These are phyloP conservation scores for Candida sanyaensis DNA, from an alignment of 1,139 yeast genomes.

Conservation along the genomic window DNA sequence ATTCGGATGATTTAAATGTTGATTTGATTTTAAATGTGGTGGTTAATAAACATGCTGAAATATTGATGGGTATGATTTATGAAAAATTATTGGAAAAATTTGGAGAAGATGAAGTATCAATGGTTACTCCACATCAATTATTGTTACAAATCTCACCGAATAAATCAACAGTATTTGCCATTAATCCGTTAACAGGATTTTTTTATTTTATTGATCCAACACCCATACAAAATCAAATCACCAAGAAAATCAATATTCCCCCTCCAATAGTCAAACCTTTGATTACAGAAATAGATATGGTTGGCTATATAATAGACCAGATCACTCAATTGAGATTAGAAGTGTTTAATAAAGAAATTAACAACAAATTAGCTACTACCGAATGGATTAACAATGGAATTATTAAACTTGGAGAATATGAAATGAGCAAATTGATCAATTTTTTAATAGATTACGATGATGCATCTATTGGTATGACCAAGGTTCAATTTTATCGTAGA, in stretches of 20 bases:
- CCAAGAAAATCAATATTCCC: constrained; percentile 35
- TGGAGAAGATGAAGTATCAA: constrained; percentile 15
- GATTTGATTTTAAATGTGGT: constrained; percentile 37
- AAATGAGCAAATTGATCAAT: constrained; percentile 27
- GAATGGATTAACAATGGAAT: constrained; percentile 68
- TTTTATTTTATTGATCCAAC: constrained; percentile 48
- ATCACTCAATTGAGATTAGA: constrained; percentile 53
- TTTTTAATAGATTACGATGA: constrained; percentile 7
- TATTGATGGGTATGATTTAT: constrained; percentile 27
- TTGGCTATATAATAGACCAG: constrained; percentile 35
- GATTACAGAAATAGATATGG: constrained; percentile 33
- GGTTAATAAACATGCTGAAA: constrained; percentile 41
- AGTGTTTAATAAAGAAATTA: constrained; percentile 52
- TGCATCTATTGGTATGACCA: constrained; percentile 11
- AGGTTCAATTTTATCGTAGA: constrained; percentile 56
- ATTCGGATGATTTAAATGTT: constrained; percentile 34
- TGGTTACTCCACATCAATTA: constrained; percentile 39
- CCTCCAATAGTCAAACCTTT: constrained; percentile 22
- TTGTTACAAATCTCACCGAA: constrained; percentile 35
- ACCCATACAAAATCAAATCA: constrained; percentile 36
- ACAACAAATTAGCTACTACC: constrained; percentile 57
- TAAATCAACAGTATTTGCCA: constrained; percentile 40
- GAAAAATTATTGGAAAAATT: constrained; percentile 15
- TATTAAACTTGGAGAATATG: constrained; percentile 46
- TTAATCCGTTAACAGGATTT: constrained; percentile 48